These are phyloP conservation scores for Claviceps pazoutovae DNA, from an alignment of 2,329 filamentous ascomycete species.

Conservation along the genomic window DNA sequence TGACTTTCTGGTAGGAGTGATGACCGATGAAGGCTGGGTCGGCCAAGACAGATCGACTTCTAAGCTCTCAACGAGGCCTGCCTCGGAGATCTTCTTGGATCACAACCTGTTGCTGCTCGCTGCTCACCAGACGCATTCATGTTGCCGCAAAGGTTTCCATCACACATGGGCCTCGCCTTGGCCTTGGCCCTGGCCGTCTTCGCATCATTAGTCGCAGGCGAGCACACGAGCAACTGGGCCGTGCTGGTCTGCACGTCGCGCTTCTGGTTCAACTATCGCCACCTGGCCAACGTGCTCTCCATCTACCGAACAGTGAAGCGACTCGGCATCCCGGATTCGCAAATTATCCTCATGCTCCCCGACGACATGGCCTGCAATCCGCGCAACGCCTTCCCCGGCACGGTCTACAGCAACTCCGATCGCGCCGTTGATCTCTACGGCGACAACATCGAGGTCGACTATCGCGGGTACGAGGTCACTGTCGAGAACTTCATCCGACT, in stretches of 20 bases:
- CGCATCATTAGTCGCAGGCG: slow-evolving; percentile 36
- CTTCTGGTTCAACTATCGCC: slow-evolving; percentile 99
- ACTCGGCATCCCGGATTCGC: slow-evolving; percentile 90
- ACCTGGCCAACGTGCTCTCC: slow-evolving; percentile 93
- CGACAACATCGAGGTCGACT: slow-evolving; percentile 98
- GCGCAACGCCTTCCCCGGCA: slow-evolving; percentile 92
- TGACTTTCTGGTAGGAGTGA: no score
- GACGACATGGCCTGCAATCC: slow-evolving; percentile 99
- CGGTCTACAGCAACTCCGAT: slow-evolving; percentile 96
- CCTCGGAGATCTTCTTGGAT: background rate
- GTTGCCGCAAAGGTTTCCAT: slow-evolving; percentile 33
- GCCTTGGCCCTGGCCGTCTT: slow-evolving; percentile 32
- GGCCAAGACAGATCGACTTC: no score
- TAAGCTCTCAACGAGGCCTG: no score
- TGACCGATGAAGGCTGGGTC: no score
- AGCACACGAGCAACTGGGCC: slow-evolving; percentile 98
- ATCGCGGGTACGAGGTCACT: slow-evolving; percentile 93
- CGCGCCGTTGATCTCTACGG: slow-evolving; percentile 92
- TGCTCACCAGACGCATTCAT: slow-evolving; percentile 13
- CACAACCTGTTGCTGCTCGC: background rate
- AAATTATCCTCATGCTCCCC: slow-evolving; percentile 99
- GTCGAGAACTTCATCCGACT: slow-evolving; percentile 97
- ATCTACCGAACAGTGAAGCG: slow-evolving; percentile 97
- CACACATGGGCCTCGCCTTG: slow-evolving; percentile 32
- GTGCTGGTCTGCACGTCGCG: slow-evolving; percentile 96